Conservation (phyloP, 345 rosid species). For the Draba incana region DNA sequence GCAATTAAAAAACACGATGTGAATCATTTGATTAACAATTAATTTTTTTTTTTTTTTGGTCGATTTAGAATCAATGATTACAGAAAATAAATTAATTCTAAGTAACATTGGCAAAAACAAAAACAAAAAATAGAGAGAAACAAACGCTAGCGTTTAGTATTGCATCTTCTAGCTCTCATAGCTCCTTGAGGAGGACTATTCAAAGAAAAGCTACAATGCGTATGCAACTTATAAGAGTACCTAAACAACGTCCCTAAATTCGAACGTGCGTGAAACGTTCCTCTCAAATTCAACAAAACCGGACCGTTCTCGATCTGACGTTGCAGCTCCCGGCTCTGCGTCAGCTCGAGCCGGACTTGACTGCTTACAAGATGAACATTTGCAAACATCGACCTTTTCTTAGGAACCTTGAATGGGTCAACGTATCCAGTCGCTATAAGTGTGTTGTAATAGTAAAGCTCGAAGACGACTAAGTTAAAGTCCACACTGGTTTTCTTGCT, state of each 20-base stretch:
- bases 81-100: conserved; percentile 29
- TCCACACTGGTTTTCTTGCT: conserved; percentile 73
- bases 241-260: conserved; percentile 61
- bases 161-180: conserved; percentile 60
- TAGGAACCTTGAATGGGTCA: conserved; percentile 61
- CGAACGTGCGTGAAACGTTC: conserved; percentile 66
- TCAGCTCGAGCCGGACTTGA: conserved; percentile 65
- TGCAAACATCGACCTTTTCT: conserved; percentile 45
- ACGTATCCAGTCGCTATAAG: conserved; percentile 72
- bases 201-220: conserved; percentile 60
- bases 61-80: conserved; percentile 7
- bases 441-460: conserved; percentile 65
- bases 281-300: conserved; percentile 61
- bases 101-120: not conserved
- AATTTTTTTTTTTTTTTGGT: not conserved
- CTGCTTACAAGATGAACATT: conserved; percentile 66
- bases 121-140: not conserved
- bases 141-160: conserved; percentile 59
- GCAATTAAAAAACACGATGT: not conserved
- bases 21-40: not conserved
- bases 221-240: conserved; percentile 71
- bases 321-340: conserved; percentile 54
- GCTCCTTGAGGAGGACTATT: conserved; percentile 79
- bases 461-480: conserved; percentile 54
- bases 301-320: conserved; percentile 58